Conservation (phyloP, 2,329 filamentous ascomycete genomes). For the Drechmeria coniospora region DNA sequence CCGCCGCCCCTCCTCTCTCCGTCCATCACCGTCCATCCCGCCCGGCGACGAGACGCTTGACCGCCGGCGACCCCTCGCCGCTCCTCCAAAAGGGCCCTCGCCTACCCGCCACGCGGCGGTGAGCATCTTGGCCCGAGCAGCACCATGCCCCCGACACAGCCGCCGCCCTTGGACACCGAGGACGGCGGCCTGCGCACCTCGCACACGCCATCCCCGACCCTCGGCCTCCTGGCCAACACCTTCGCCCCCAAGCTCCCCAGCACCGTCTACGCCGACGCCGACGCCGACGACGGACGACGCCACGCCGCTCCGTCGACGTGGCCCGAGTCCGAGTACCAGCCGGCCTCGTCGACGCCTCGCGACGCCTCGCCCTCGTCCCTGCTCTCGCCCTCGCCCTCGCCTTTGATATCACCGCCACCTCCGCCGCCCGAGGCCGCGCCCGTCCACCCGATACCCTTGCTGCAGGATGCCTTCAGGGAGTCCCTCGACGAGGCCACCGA, state of each 20-base stretch:
- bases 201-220: slow-evolving; percentile 7
- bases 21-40: no score
- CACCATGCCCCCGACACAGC: slow-evolving; percentile 13
- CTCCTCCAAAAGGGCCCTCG: no score
- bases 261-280: slow-evolving; percentile 2
- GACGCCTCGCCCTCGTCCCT: no score
- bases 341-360: slow-evolving; percentile 1
- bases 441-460: slow-evolving; percentile 53
- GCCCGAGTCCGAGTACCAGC: not conserved
- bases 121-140: no score
- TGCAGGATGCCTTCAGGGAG: slow-evolving; percentile 74
- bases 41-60: not conserved
- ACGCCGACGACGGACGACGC: slow-evolving; percentile 5
- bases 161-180: slow-evolving; percentile 15
- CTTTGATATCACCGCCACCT: slow-evolving; percentile 8
- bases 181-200: slow-evolving; percentile 15
- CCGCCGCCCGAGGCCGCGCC: slow-evolving; percentile 11
- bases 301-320: slow-evolving; percentile 28
- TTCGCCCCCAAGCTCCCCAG: not conserved
- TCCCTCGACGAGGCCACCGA: slow-evolving; percentile 58
- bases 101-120: no score
- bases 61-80: no score
- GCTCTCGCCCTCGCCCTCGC: no score
- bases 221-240: not conserved
- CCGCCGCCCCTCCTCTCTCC: no score